Base-by-base conservation (phyloP, 2,329 filamentous ascomycete genomes). In the Alternaria consortialis region DNA sequence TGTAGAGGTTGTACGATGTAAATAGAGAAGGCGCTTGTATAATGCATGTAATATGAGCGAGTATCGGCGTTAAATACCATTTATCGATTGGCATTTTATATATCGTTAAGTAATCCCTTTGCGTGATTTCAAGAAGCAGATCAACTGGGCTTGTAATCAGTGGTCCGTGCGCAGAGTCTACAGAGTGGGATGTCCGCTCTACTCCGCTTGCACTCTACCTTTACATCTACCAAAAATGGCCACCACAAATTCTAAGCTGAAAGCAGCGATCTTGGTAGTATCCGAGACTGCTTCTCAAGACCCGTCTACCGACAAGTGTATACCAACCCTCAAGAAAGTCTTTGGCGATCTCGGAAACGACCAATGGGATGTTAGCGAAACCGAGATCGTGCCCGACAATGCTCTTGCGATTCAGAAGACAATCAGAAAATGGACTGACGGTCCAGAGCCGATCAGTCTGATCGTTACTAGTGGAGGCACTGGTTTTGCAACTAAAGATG, bases 401-500 rank as follows among this genome's bases (percentile, higher is more conserved):
- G 83, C 89, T 5, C 77, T 87, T 5, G 84, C 90, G 20, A 97
- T 99, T 58, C 92, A 97, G 74, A 84, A 84, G 15, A 85, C 88
- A 52, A 85, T 99, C 52, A 87, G 83, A 62, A 74, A 82, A 11
- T 97, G 92, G 92, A 84, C 91, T 0, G 93, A 97, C 77, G 71
- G 85, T 5, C 84, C 84, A 48, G 78, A 75, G 4, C 66, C 83
- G 4, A 77, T 90, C 51, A 94, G 97, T 78, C 80, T 98, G 59
- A 87, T 99, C 61, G 79, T 97, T 47, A 94, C 93, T 0, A 97
- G 93, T 7, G 95, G 95, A 23, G 95, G 95, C 2, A 99, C 95
- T 1, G 95, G 95, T 0, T 99, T 99, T 79, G 91, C 95, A 7
- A 84, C 88, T 11, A 87, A 90, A 56, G 95, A 99, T 81, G 84